phyloP scores from a whole-genome alignment of 345 rosid genomes.

The Barbarea vulgaris region DNA sequence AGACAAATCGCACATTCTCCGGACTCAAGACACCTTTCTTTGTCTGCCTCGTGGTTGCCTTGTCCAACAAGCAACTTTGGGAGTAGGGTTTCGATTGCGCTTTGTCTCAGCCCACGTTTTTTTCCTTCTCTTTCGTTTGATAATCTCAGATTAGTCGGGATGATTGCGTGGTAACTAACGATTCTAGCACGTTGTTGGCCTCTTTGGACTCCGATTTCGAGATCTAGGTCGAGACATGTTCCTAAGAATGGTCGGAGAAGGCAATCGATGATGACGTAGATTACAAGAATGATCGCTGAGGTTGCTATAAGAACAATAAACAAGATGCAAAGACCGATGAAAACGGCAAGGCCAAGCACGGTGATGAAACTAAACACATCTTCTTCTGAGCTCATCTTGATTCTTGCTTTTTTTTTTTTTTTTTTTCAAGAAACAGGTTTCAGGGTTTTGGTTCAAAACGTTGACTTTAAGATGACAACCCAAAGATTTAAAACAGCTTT shows the following conservation, averaged over 20 bases:
- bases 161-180: slow-evolving; percentile 32
- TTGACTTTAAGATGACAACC: not conserved
- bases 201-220: slow-evolving; percentile 37
- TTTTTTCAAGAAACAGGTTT: slow-evolving; percentile 21
- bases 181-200: slow-evolving; percentile 35
- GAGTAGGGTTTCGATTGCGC: slow-evolving; percentile 33
- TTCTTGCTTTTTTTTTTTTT: not conserved
- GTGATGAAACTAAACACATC: slow-evolving; percentile 33
- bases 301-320: slow-evolving; percentile 35
- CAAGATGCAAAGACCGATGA: slow-evolving; percentile 38
- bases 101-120: slow-evolving; percentile 27
- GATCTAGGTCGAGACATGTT: slow-evolving; percentile 28
- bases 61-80: slow-evolving; percentile 34
- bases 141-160: not conserved
- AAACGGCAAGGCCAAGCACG: slow-evolving; percentile 29
- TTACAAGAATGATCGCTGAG: slow-evolving; percentile 31
- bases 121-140: not conserved
- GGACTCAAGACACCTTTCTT: not conserved
- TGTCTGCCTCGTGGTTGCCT: not conserved
- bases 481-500: slow-evolving; percentile 20
- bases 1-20: slow-evolving; percentile 41
- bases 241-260: slow-evolving; percentile 39
- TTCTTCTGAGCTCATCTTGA: slow-evolving; percentile 36
- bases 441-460: not conserved
- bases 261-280: slow-evolving; percentile 35